Conservation (phyloP, 371 early-diverging fungal genomes). For the Apophysomyces sp. region DNA sequence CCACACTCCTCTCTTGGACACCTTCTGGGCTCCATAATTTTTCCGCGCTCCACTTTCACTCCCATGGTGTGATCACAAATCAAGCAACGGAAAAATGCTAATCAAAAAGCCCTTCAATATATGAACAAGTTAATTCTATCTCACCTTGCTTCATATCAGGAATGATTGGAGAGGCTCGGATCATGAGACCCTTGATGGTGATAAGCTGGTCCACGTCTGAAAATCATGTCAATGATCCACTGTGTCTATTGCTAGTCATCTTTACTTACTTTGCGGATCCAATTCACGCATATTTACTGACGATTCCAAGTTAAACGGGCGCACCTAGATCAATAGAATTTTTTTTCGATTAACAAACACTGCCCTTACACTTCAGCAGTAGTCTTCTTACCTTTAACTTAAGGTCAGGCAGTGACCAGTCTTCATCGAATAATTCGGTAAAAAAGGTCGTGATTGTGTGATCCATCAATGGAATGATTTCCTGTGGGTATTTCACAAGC, state of each 20-base stretch:
- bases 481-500: slow-evolving; percentile 95
- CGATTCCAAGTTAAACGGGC: slow-evolving; percentile 88
- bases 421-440: slow-evolving; percentile 68
- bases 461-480: slow-evolving; percentile 97
- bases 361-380: not conserved
- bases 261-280: slow-evolving; percentile 79
- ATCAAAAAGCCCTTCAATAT: not conserved
- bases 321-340: slow-evolving; percentile 58
- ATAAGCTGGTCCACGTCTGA: slow-evolving; percentile 97
- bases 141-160: slow-evolving; percentile 91
- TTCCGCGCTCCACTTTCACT: slow-evolving; percentile 90
- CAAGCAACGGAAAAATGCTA: slow-evolving; percentile 90
- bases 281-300: slow-evolving; percentile 93
- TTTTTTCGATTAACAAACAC: not conserved
- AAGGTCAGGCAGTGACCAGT: slow-evolving; percentile 41
- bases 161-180: slow-evolving; percentile 90
- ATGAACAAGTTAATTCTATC: not conserved
- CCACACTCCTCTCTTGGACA: slow-evolving; percentile 87
- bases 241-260: not conserved
- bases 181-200: slow-evolving; percentile 94
- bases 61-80: slow-evolving; percentile 82
- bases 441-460: slow-evolving; percentile 83
- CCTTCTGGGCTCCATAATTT: slow-evolving; percentile 89
- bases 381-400: slow-evolving; percentile 20
- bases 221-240: not conserved